Evolutionary conservation across 1,284 basidiomycete species (phyloP), one percentile per base, ranked within the genome.

Genomic region (Moniliophthora roreri): DNA sequence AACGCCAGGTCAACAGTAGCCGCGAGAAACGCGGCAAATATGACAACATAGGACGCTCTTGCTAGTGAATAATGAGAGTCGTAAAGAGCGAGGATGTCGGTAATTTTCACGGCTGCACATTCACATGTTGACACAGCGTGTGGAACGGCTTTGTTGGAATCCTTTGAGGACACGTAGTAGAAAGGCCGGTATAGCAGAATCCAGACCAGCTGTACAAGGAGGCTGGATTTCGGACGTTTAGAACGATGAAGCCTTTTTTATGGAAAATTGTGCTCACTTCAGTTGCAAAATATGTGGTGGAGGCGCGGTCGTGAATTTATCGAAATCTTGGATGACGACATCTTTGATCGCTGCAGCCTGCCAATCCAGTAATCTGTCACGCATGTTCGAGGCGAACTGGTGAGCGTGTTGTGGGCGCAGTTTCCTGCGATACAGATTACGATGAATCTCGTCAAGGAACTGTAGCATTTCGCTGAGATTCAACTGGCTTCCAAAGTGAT

Each of bases 161-260:
- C 47, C 20, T 23, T 47, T 15, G 51, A 37, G 7, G 53, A 58
- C 5, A 38, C 34, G 26, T 58, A 48, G 32, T 53, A 58, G 34
- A 55, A 58, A 5, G 57, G 57, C 23, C 57, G 57, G 36, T 55
- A 58, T 7, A 58, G 45, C n/a, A 58, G 37, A 28, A 58, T 58
- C 57, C 57, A 58, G 36, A 54, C 53, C 11, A 55, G 47, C 24
- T 54, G 53, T 8, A 58, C 40, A 32, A 55, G 34, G 23, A 58
- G 54, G 26, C 57, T 58, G 36, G 0, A 20, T 36, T 11, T 20
- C 16, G 10, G 39, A n/a, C n/a, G n/a, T n/a, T n/a, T n/a, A n/a
- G n/a, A n/a, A n/a, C 5, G 23, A 23, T 41, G 8, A 46, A 11
- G 13, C 13, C 1, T 10, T 5, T n/a, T 8, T 24, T 10, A 37